Evolutionary conservation across 306 rosid species (phyloP).

Genomic region (Spatholobus suberectus): DNA sequence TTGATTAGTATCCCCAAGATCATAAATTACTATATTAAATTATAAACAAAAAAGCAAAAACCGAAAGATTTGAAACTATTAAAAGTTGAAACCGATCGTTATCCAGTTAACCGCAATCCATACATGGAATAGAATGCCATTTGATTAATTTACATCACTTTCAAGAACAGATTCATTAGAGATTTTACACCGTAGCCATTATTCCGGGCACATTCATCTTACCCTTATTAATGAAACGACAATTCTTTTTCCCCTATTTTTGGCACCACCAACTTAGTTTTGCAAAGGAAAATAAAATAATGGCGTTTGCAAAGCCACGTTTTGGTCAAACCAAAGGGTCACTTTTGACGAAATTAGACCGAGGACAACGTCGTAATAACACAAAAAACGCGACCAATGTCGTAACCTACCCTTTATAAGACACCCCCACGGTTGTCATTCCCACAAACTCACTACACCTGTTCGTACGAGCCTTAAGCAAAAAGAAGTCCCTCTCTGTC

Average conservation of each 20-base stretch:
- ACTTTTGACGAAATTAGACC: neutral
- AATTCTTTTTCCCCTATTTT: neutral
- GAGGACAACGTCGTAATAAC: slow-evolving; percentile 30
- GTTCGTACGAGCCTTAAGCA: neutral
- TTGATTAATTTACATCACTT: neutral
- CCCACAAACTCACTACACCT: neutral
- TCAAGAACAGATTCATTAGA: slow-evolving; percentile 31
- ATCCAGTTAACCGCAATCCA: neutral
- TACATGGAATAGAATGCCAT: neutral
- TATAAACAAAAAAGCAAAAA: no score
- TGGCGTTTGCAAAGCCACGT: neutral
- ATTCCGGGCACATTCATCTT: slow-evolving; percentile 28
- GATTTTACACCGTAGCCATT: neutral
- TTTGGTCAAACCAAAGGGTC: neutral
- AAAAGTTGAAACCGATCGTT: neutral
- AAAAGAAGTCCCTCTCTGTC: neutral
- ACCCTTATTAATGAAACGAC: neutral
- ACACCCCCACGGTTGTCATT: neutral
- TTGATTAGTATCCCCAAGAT: neutral
- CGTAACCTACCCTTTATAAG: slow-evolving; percentile 28
- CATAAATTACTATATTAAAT: neutral
- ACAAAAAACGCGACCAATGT: slow-evolving; percentile 7
- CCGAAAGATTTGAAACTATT: neutral
- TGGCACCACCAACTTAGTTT: neutral
- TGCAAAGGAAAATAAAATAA: neutral